Percentiles rank a stretch among this genome's conserved stretches.
These are phyloP conservation scores for Naganishia randhawae DNA, from an alignment of 768 basidiomycete species.

Conservation along the genomic window DNA sequence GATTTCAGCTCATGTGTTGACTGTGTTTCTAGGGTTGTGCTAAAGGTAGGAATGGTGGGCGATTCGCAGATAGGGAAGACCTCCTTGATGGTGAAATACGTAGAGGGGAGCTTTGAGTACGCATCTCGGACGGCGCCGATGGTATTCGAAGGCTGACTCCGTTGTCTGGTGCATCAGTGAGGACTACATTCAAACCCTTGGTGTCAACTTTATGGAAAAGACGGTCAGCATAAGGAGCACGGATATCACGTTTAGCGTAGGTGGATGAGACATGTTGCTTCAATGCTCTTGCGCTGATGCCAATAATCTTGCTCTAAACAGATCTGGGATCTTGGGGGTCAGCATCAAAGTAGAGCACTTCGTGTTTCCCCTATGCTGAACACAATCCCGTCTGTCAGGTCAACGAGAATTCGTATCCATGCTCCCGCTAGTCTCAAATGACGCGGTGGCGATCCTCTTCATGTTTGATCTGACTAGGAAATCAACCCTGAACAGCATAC, in stretches of 20 bases:
- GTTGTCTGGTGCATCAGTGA: conserved; percentile 53
- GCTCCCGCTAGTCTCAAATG: conserved; percentile 96
- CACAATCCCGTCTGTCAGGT: conserved; percentile 43
- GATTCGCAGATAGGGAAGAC: conserved; percentile 99
- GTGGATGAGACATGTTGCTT: conserved; percentile 19
- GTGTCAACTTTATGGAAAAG: conserved; percentile 99
- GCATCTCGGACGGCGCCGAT: conserved; percentile 4
- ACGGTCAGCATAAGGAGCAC: conserved; percentile 96
- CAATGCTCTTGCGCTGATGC: background rate
- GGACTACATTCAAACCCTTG: conserved; percentile 99
- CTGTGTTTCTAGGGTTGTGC: conserved; percentile 60
- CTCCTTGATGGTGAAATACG: conserved; percentile 98
- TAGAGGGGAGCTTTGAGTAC: conserved; percentile 89
- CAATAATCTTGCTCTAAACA: conserved; percentile 16
- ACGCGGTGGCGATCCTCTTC: conserved; percentile 98
- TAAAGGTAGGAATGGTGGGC: conserved; percentile 99
- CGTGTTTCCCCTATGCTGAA: conserved; percentile 25
- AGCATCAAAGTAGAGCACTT: background rate
- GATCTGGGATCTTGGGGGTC: conserved; percentile 92
- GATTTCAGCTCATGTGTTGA: background rate
- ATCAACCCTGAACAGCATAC: conserved; percentile 94
- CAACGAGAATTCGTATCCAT: conserved; percentile 99
- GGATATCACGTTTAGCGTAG: conserved; percentile 88
- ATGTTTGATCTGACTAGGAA: conserved; percentile 99
- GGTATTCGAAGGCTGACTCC: background rate